These are phyloP conservation scores for Gaeumannomyces tritici DNA, from an alignment of 2,329 filamentous ascomycete species.

Conservation along the genomic window DNA sequence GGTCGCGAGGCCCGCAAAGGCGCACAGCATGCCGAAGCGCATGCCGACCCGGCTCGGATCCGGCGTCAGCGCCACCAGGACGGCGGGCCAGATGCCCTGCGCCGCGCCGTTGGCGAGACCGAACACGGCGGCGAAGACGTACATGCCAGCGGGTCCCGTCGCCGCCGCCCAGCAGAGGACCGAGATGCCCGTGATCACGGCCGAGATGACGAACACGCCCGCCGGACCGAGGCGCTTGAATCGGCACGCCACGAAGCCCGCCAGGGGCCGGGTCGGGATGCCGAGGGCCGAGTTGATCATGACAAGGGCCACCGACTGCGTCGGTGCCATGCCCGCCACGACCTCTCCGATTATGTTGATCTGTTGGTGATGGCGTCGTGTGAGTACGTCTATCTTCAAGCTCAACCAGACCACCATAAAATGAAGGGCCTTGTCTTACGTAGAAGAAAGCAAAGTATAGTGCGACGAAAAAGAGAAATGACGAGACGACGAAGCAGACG, in stretches of 20 bases:
- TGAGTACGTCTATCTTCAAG: background rate
- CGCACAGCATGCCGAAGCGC: conserved; percentile 33
- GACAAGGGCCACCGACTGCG: conserved; percentile 42
- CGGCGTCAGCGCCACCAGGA: conserved; percentile 25
- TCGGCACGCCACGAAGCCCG: conserved; percentile 41
- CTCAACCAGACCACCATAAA: background rate
- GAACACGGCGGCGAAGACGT: conserved; percentile 32
- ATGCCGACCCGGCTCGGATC: conserved; percentile 29
- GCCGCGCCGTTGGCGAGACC: conserved; percentile 32
- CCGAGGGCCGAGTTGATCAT: conserved; percentile 49
- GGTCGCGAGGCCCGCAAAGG: conserved; percentile 27
- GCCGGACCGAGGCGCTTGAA: conserved; percentile 31
- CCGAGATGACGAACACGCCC: conserved; percentile 29
- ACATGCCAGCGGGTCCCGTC: conserved; percentile 25
- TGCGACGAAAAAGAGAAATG: conserved; percentile 34
- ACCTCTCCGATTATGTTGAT: conserved; percentile 21
- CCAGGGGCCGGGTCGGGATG: conserved; percentile 41
- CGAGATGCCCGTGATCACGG: conserved; percentile 29
- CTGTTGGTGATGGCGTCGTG: conserved; percentile 7
- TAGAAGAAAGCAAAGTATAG: conserved; percentile 45
- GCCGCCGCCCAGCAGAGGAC: conserved; percentile 41
- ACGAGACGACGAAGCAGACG: conserved; percentile 24
- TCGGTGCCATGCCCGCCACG: conserved; percentile 33
- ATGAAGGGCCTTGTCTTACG: conserved; percentile 16
- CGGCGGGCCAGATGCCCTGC: conserved; percentile 23